Conservation (phyloP, 345 rosid species). For the Ceriops decandra region DNA sequence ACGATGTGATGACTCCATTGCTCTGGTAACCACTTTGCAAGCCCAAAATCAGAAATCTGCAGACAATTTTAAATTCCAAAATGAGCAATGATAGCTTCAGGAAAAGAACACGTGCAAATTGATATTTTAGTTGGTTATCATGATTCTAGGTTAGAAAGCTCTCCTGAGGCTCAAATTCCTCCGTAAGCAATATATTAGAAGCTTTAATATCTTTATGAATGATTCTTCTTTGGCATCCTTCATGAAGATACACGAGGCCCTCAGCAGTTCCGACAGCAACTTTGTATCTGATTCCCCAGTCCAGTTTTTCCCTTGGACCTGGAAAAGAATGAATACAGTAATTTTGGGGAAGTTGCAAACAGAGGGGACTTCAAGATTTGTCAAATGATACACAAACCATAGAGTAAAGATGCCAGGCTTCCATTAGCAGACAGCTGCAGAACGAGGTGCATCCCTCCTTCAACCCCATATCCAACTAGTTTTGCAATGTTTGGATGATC, state of each 20-base stretch:
- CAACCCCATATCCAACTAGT: constrained; percentile 81
- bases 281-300: constrained; percentile 64
- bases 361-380: constrained; percentile 2
- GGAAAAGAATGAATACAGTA: not conserved
- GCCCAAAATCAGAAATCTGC: constrained; percentile 95
- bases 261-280: constrained; percentile 75
- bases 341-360: constrained; percentile 7
- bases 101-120: not conserved
- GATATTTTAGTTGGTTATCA: not conserved
- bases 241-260: constrained; percentile 81
- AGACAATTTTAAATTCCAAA: constrained; percentile 2
- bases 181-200: constrained; percentile 73
- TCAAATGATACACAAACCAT: constrained; percentile 42
- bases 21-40: constrained; percentile 94
- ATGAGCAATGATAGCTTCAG: constrained; percentile 5
- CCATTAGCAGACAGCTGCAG: constrained; percentile 85
- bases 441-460: constrained; percentile 94
- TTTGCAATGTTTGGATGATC: constrained; percentile 93
- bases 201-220: constrained; percentile 96
- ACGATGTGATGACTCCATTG: constrained; percentile 87
- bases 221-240: constrained; percentile 86
- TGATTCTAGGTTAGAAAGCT: not conserved
- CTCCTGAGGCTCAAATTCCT: constrained; percentile 87
- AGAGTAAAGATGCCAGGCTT: constrained; percentile 76
- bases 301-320: constrained; percentile 61